Conservation (phyloP, 2,329 filamentous ascomycete genomes). For the Penicillium sp. region DNA sequence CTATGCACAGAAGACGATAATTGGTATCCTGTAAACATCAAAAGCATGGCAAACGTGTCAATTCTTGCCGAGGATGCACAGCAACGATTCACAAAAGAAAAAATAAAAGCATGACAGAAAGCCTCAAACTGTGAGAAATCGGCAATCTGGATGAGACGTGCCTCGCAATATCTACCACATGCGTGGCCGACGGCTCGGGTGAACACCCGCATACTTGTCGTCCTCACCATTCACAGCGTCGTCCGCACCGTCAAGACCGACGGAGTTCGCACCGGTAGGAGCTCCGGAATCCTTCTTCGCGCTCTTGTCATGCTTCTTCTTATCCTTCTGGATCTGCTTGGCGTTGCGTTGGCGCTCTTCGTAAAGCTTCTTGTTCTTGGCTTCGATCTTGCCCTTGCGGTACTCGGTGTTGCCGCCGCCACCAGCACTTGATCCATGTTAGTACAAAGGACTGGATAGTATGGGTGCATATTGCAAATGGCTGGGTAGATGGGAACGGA, state of each 20-base stretch:
- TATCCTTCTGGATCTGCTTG: neutral
- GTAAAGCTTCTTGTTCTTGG: constrained; percentile 30
- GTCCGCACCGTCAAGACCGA: constrained; percentile 10
- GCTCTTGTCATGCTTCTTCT: constrained; percentile 21
- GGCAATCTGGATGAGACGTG: neutral
- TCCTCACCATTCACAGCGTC: constrained; percentile 11
- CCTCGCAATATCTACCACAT: constrained; percentile 22
- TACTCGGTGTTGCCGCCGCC: constrained; percentile 64
- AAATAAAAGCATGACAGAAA: no score
- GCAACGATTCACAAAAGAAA: constrained; percentile 3
- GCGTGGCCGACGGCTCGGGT: constrained; percentile 41
- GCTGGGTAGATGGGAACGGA: neutral
- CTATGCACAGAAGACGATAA: constrained; percentile 5
- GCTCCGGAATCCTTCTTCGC: constrained; percentile 14
- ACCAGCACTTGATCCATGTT: constrained; percentile 56
- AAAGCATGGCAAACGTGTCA: no score
- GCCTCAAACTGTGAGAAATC: neutral
- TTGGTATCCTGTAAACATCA: neutral
- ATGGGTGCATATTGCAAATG: no score
- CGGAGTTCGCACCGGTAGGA: constrained; percentile 23
- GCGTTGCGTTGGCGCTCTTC: neutral
- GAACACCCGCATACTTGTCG: constrained; percentile 35
- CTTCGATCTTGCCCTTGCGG: constrained; percentile 69
- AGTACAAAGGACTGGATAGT: constrained; percentile 2
- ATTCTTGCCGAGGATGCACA: no score